phyloP scores from a whole-genome alignment of 2,329 filamentous ascomycete species.

The Raffaelea ambrosiae region DNA sequence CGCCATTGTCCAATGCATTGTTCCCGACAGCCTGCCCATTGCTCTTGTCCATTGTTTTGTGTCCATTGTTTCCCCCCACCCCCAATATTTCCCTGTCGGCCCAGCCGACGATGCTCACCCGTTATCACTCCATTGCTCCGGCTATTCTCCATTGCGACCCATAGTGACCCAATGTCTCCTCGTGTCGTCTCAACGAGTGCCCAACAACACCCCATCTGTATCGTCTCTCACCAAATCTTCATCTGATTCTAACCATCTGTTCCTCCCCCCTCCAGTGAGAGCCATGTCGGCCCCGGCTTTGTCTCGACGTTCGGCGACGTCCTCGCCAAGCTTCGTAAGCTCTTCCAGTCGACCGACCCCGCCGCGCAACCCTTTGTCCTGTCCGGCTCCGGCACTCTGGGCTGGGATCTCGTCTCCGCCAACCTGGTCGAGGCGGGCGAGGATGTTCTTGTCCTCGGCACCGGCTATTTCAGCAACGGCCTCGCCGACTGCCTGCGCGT shows the following conservation, averaged over 20 bases:
- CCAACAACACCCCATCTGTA: too few species aligned
- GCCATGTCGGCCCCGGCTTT: slow-evolving; percentile 83
- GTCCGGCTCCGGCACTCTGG: slow-evolving; percentile 88
- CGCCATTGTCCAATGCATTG: neutral
- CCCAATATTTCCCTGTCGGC: too few species aligned
- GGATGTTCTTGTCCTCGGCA: slow-evolving; percentile 85
- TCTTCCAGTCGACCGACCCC: slow-evolving; percentile 84
- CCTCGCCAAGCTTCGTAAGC: slow-evolving; percentile 76
- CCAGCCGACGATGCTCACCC: too few species aligned
- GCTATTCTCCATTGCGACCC: neutral
- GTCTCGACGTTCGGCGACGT: slow-evolving; percentile 88
- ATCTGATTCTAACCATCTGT: neutral
- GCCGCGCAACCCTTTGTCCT: slow-evolving; percentile 85
- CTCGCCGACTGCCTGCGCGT: slow-evolving; percentile 88
- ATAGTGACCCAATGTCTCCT: neutral
- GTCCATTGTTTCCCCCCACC: neutral
- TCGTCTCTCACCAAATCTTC: neutral
- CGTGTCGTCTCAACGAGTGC: neutral
- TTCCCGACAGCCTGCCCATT: neutral
- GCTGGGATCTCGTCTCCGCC: slow-evolving; percentile 93
- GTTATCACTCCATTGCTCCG: too few species aligned
- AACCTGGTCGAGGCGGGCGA: slow-evolving; percentile 88
- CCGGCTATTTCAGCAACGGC: slow-evolving; percentile 93
- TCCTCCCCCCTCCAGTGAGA: slow-evolving; percentile 55
- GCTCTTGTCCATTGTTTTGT: neutral